These are phyloP conservation scores for Infundibulicybe gibba DNA, from an alignment of 768 basidiomycete species.

Conservation along the genomic window DNA sequence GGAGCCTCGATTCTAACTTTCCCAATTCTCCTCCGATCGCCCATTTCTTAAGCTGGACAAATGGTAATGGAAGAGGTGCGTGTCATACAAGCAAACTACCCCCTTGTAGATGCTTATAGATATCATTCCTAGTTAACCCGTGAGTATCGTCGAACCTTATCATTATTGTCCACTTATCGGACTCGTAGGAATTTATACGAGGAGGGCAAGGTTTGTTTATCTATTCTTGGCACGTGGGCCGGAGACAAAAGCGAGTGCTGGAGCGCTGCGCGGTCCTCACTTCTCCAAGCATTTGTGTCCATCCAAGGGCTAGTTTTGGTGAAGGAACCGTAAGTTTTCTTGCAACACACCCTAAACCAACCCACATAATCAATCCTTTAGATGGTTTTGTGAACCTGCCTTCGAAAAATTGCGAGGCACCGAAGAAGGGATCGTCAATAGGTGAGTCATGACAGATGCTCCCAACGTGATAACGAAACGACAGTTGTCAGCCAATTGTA, in stretches of 20 bases:
- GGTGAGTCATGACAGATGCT: conserved; percentile 33
- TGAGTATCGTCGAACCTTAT: conserved; percentile 32
- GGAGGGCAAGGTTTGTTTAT: conserved; percentile 92
- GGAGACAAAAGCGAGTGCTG: conserved; percentile 88
- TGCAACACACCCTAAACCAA: too few species aligned
- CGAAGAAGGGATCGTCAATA: conserved; percentile 85
- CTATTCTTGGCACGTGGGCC: conserved; percentile 88
- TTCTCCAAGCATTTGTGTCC: conserved; percentile 90
- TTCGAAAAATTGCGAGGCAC: conserved; percentile 92
- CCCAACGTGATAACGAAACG: neutral
- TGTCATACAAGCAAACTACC: conserved; percentile 5
- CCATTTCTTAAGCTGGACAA: conserved; percentile 92
- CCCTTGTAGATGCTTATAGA: conserved; percentile 5
- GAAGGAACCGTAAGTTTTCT: too few species aligned
- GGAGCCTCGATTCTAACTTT: conserved; percentile 84
- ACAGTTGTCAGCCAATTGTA: conserved; percentile 69
- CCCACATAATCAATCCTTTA: conserved; percentile 18
- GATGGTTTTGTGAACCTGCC: conserved; percentile 91
- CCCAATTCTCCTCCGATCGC: conserved; percentile 82
- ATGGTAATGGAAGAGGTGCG: conserved; percentile 85
- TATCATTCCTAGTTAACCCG: conserved; percentile 60
- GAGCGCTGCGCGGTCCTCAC: conserved; percentile 79
- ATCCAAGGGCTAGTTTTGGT: conserved; percentile 93
- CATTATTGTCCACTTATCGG: neutral
- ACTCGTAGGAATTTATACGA: conserved; percentile 79